Evolutionary conservation across 2,329 filamentous ascomycete species (phyloP), one percentile per base, ranked within the genome.

Genomic region (Lasiodiplodia citricola): DNA sequence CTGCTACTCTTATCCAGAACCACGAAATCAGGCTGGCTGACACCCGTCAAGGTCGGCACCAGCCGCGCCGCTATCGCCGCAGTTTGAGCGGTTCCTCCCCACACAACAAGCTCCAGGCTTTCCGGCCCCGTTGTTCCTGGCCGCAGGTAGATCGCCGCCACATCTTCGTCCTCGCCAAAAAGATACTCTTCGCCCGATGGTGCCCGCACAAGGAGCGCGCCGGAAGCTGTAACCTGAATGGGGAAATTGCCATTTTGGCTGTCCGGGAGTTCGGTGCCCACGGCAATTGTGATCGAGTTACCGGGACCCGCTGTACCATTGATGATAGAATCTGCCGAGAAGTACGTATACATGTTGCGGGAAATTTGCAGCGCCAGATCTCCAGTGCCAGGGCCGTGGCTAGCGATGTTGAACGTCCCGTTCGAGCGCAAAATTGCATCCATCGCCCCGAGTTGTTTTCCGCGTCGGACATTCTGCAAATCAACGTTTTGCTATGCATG

Each of bases 331-430:
- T 88, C 86, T 21, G 86, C 86, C 62, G 79, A 81, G 75, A 86
- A 87, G 72, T 89, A 89, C 73, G 88, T 87, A 70, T 85, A 81
- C 3, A 89, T 77, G 71, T 88, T 88, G 38, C 86, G 83, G 31
- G 86, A 86, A 51, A 87, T 81, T 71, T 88, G 86, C 4, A 87
- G 73, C 1, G 86, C 86, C 52, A 84, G 72, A 23, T 76, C 72
- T 13, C 73, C 74, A 8, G 75, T 75, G 16, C 77, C 70, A n/a
- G 72, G 51, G 23, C 73, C 78, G 66, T 72, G 67, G 60, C 75
- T 76, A 66, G 76, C 73, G 50, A 88, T 84, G 1, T 76, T 75
- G 68, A 88, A 84, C 2, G 74, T 72, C 11, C 83, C 83, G 23
- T 75, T 72, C 1, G 83, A 84, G 66, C 84, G 82, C 31, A 89